Conservation (phyloP, 2,329 filamentous ascomycete genomes). For the Pseudocercospora vitis region DNA sequence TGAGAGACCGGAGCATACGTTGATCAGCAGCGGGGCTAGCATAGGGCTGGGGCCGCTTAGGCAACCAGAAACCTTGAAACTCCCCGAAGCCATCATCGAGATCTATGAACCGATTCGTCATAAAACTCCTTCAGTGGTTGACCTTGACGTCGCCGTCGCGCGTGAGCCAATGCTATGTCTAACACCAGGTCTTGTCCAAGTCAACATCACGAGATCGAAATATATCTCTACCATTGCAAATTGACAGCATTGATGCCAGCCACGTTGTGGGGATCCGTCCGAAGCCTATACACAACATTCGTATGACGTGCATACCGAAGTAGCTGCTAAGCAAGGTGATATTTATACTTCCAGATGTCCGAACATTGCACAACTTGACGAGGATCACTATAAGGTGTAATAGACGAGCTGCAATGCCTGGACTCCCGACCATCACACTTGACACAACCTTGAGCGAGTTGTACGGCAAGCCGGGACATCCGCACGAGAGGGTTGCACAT, state of each 20-base stretch:
- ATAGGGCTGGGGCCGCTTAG: neutral
- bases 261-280: neutral
- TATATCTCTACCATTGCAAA: neutral
- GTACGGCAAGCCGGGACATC: constrained; percentile 8
- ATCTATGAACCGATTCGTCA: neutral
- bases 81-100: neutral
- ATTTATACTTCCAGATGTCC: neutral
- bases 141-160: too few species aligned
- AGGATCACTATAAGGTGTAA: neutral
- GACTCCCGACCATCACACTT: constrained; percentile 7
- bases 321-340: neutral
- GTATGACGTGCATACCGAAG: constrained; percentile 2
- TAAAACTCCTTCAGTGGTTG: constrained; percentile 1
- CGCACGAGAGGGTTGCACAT: constrained; percentile 3
- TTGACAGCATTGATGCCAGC: constrained; percentile 1
- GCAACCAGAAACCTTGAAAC: neutral
- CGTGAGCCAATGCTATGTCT: neutral
- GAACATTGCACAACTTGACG: neutral
- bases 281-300: neutral
- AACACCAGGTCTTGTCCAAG: neutral
- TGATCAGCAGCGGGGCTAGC: too few species aligned
- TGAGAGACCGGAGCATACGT: too few species aligned
- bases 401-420: constrained; percentile 1
- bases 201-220: neutral
- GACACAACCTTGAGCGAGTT: constrained; percentile 11